These are phyloP conservation scores for Solanum pinnatisectum DNA, from an alignment of 257 asterid genomes.

Conservation along the genomic window DNA sequence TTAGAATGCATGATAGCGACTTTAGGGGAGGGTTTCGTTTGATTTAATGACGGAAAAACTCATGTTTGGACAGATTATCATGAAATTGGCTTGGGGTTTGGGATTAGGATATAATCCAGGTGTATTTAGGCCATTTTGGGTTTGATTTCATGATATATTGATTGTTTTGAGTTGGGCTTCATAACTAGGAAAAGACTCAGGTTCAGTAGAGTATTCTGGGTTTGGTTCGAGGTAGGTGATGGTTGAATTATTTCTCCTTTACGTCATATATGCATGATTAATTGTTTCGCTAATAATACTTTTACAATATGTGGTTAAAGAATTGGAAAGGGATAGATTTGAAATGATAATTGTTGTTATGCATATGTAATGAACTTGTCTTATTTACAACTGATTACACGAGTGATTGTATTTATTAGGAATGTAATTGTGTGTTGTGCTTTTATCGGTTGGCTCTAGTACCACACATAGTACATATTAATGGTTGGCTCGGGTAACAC, in stretches of 20 bases:
- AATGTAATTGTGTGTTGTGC: not conserved
- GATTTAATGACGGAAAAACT: not conserved
- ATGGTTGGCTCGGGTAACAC: not conserved
- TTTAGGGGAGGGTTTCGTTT: not conserved
- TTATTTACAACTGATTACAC: not conserved
- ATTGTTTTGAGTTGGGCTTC: too few relatives aligned
- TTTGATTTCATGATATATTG: not conserved
- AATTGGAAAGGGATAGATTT: not conserved
- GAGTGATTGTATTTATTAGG: not conserved
- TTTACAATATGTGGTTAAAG: not conserved
- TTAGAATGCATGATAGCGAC: not conserved
- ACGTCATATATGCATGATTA: not conserved
- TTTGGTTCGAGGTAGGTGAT: not conserved
- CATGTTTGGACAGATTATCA: not conserved
- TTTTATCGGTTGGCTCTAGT: not conserved
- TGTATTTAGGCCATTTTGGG: not conserved
- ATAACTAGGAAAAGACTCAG: not conserved
- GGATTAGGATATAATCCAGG: not conserved
- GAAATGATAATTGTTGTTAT: not conserved
- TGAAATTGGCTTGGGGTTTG: not conserved
- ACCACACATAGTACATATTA: not conserved
- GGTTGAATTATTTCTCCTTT: too few relatives aligned
- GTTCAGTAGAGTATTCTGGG: not conserved
- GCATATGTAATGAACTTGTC: not conserved
- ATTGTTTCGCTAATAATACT: not conserved